These are phyloP conservation scores for Castanea crenata DNA, from an alignment of 306 rosid genomes.

Conservation along the genomic window DNA sequence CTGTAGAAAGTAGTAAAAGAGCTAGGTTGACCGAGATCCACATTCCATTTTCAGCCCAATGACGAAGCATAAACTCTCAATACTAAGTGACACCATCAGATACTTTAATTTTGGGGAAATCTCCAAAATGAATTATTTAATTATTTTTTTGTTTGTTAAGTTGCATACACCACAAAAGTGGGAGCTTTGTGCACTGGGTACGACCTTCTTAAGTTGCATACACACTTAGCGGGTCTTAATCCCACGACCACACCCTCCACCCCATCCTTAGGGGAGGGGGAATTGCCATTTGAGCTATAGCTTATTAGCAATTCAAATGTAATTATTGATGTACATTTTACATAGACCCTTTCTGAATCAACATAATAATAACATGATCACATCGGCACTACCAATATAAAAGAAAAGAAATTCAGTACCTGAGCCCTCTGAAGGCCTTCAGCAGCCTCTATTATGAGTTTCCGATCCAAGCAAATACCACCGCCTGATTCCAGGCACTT, in stretches of 20 bases:
- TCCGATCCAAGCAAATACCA: conserved; percentile 82
- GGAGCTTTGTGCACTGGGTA: too few relatives aligned
- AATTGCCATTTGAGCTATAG: background rate
- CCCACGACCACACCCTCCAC: background rate
- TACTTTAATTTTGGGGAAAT: background rate
- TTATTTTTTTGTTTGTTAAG: background rate
- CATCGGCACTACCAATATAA: conserved; percentile 14
- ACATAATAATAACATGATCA: conserved; percentile 11
- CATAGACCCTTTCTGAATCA: background rate
- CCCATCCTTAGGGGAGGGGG: background rate
- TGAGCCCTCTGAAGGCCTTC: conserved; percentile 79
- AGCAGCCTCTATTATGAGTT: conserved; percentile 75
- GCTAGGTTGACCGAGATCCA: background rate
- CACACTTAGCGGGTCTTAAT: background rate
- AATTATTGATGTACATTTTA: conserved; percentile 2
- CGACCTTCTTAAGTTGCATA: background rate
- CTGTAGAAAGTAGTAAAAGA: background rate
- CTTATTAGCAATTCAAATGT: background rate
- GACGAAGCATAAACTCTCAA: background rate
- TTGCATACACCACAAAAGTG: background rate
- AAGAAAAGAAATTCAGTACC: conserved; percentile 51
- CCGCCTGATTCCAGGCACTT: conserved; percentile 60
- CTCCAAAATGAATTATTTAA: background rate
- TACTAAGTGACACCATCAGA: background rate
- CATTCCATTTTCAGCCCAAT: background rate